These are phyloP conservation scores for Tympanopsis confertula DNA, from an alignment of 2,329 filamentous ascomycete genomes.

Conservation along the genomic window DNA sequence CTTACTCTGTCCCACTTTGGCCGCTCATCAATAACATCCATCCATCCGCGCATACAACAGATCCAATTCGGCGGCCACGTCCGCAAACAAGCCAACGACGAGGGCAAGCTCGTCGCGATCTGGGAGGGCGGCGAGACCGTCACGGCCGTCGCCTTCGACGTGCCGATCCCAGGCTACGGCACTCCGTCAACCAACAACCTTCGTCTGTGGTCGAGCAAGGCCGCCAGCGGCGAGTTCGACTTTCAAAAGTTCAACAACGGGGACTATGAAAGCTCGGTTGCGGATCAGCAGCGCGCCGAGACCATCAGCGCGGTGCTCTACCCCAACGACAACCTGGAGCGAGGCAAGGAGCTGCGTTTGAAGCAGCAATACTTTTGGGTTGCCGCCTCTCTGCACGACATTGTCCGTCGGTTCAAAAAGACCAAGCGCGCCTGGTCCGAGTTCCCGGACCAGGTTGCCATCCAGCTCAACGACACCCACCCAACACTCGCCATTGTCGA, in stretches of 20 bases:
- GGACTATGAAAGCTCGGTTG: conserved; percentile 94
- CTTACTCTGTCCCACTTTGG: not conserved
- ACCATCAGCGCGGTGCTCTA: conserved; percentile 96
- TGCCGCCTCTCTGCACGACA: conserved; percentile 88
- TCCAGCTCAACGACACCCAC: conserved; percentile 96
- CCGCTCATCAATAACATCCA: not conserved
- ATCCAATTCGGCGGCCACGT: conserved; percentile 93
- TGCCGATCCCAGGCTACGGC: conserved; percentile 79
- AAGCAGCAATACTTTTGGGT: conserved; percentile 99
- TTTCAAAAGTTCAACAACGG: conserved; percentile 99
- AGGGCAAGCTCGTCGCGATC: conserved; percentile 61
- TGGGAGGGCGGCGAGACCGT: conserved; percentile 95
- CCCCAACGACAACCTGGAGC: conserved; percentile 92
- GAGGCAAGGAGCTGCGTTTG: conserved; percentile 89
- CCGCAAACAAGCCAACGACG: conserved; percentile 59
- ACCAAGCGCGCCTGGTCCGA: conserved; percentile 79
- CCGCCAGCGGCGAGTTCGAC: conserved; percentile 92
- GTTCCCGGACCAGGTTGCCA: conserved; percentile 89
- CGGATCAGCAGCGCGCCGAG: conserved; percentile 97
- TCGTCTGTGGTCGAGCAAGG: conserved; percentile 93
- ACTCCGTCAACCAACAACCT: conserved; percentile 93
- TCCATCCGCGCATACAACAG: conserved; percentile 5
- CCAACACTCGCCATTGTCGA: conserved; percentile 94
- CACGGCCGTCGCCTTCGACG: conserved; percentile 84
- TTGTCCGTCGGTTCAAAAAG: conserved; percentile 97